Conservation (phyloP, 116 monocot species). For the Papilionanthe hybrid region DNA sequence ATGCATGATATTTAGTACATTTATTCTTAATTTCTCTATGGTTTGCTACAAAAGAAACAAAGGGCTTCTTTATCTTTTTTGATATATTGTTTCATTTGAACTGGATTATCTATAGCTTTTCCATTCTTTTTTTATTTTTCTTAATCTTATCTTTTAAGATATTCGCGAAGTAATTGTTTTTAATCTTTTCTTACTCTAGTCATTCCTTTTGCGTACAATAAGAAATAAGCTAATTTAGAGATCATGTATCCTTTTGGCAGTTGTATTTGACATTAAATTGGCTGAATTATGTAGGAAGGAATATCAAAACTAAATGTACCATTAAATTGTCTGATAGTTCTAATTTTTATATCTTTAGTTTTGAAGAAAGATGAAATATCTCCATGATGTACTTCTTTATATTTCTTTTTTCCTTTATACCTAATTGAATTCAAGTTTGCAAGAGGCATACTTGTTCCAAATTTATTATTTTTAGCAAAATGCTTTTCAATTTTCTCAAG, state of each 20-base stretch:
- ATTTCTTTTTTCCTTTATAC: conserved; percentile 13
- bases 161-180: too few relatives aligned
- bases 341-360: neutral
- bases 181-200: too few relatives aligned
- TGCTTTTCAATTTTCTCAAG: conserved; percentile 7
- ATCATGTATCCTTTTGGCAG: neutral
- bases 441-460: conserved; percentile 2
- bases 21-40: too few relatives aligned
- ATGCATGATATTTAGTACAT: too few relatives aligned
- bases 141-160: too few relatives aligned
- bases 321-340: neutral
- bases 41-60: too few relatives aligned
- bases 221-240: too few relatives aligned
- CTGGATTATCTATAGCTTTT: too few relatives aligned
- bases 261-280: neutral
- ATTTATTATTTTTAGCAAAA: conserved; percentile 11
- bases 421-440: conserved; percentile 3
- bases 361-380: conserved; percentile 13
- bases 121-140: too few relatives aligned
- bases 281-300: neutral
- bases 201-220: too few relatives aligned
- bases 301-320: neutral
- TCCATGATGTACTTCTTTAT: conserved; percentile 20
- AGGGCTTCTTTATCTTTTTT: too few relatives aligned
- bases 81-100: too few relatives aligned